Conservation (phyloP, 345 rosid genomes). For the Linum trigynum region DNA sequence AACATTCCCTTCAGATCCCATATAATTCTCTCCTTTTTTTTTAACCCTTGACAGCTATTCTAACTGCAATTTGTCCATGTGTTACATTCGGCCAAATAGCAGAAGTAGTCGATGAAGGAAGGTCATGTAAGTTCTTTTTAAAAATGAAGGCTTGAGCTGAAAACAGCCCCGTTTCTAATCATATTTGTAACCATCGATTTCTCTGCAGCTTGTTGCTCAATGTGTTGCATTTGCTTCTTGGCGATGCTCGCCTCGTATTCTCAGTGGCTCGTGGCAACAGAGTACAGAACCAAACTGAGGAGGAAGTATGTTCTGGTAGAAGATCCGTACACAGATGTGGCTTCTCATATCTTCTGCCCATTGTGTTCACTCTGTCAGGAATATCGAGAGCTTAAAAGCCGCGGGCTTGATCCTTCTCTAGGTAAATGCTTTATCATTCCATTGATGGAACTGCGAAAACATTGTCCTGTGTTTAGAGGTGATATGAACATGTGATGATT, state of each 20-base stretch:
- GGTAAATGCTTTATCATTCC: constrained; percentile 2
- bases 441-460: too few species aligned
- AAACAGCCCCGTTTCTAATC: background rate
- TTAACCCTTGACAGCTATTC: constrained; percentile 21
- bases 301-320: background rate
- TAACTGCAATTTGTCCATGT: constrained; percentile 17
- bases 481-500: too few species aligned
- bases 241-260: constrained; percentile 21
- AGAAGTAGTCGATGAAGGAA: constrained; percentile 17
- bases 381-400: constrained; percentile 13
- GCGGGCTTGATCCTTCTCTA: constrained; percentile 16
- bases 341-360: constrained; percentile 13
- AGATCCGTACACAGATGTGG: constrained; percentile 7
- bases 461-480: too few species aligned
- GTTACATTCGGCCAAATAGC: constrained; percentile 13
- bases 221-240: constrained; percentile 4
- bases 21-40: background rate
- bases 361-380: constrained; percentile 16
- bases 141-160: background rate
- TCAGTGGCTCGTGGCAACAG: constrained; percentile 25
- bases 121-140: constrained; percentile 6
- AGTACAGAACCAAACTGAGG: constrained; percentile 5
- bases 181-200: background rate
- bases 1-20: too few species aligned
- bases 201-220: constrained; percentile 14